Conservation (phyloP, 345 rosid genomes). For the Theobroma cacao region DNA sequence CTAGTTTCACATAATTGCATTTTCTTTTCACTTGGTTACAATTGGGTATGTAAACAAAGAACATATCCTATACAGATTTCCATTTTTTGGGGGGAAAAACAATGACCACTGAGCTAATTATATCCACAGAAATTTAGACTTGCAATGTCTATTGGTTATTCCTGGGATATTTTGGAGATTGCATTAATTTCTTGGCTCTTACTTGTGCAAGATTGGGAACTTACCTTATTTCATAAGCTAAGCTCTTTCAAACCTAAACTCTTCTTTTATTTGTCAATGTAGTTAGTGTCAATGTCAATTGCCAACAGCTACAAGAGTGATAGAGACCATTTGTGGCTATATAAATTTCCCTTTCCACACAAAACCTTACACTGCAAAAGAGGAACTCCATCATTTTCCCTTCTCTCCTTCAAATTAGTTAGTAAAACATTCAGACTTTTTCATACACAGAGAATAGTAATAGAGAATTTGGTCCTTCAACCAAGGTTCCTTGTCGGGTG, state of each 20-base stretch:
- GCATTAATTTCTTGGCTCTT: neutral
- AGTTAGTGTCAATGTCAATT: conserved; percentile 38
- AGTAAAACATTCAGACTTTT: conserved; percentile 24
- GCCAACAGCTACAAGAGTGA: conserved; percentile 31
- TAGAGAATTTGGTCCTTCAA: conserved; percentile 21
- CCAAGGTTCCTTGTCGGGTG: conserved; percentile 41
- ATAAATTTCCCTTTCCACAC: neutral
- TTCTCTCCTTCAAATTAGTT: conserved; percentile 19
- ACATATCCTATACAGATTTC: too few relatives aligned
- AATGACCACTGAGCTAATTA: too few relatives aligned
- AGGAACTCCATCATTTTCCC: neutral
- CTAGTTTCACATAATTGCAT: neutral
- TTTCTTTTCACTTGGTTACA: neutral
- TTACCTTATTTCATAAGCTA: conserved; percentile 21
- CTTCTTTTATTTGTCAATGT: conserved; percentile 23
- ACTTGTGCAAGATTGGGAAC: neutral
- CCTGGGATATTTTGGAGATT: conserved; percentile 5
- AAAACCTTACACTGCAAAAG: conserved; percentile 6
- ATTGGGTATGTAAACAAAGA: too few relatives aligned
- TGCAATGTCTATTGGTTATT: neutral
- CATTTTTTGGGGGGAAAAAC: too few relatives aligned
- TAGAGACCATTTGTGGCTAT: conserved; percentile 17
- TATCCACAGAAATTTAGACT: neutral
- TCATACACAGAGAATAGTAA: neutral
- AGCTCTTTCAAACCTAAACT: conserved; percentile 38